Evolutionary conservation across 1,139 yeast species (phyloP), one percentile per base, ranked within the genome.

Genomic region (Pneumocystis carinii): DNA sequence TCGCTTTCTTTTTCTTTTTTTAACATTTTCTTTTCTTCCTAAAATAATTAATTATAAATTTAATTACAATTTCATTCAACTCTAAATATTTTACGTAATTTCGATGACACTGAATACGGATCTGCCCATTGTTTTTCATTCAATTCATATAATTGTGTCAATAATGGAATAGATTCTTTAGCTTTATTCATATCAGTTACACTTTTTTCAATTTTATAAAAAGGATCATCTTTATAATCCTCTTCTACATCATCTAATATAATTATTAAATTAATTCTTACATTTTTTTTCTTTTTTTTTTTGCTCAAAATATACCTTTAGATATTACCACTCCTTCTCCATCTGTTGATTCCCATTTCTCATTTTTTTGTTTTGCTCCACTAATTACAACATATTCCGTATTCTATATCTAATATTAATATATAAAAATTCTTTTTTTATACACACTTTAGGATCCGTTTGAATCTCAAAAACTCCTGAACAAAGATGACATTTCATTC

Each of bases 381-480:
- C 64, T 62, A 1, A 64, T 63, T 8, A 72, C 70, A 14, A 59
- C 64, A 61, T 74, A 74, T 32, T 66, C 64, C 0, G 75, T 69
- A 41, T 72, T 48, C 55, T 48, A 24, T 8, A 10, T 2, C n/a
- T n/a, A n/a, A 48, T 24, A 24, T 48, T 24, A 48, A 12, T 7
- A 24, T 17, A 48, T 2, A 48, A 48, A 24, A 24, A 4, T 6
- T 6, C 53, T 24, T 0, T 24, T 12, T 10, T 15, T 29, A n/a
- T 19, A 32, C n/a, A 48, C 8, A 48, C 72, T 62, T 71, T 65
- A 4, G 76, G 76, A 66, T 74, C 75, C 3, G 76, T 74, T 19
- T 67, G 67, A 39, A 74, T 72, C 32, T 67, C 72, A 42, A 73
- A 67, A 5, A 36, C 24, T 48, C 70, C 68, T 7, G 67, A 59